These are phyloP conservation scores for Torrubiellomyces zombiae DNA, from an alignment of 2,329 filamentous ascomycete genomes.

Conservation along the genomic window DNA sequence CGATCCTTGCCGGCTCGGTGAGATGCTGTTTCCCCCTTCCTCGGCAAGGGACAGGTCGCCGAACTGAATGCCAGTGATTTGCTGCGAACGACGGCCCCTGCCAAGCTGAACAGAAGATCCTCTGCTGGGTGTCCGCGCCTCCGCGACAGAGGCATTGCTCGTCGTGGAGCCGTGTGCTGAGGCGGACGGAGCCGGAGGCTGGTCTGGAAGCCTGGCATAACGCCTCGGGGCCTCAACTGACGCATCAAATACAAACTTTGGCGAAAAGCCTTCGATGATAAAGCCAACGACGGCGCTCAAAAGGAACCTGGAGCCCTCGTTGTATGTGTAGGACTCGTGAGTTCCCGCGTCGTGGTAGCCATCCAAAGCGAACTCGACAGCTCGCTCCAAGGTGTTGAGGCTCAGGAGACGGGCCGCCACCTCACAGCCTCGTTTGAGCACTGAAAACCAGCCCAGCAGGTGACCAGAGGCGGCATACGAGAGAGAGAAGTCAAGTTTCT, in stretches of 20 bases:
- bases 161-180: no score
- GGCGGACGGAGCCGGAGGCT: slow-evolving; percentile 4
- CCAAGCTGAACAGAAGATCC: slow-evolving; percentile 20
- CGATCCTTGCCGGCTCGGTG: slow-evolving; percentile 11
- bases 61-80: slow-evolving; percentile 50
- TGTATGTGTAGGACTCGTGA: slow-evolving; percentile 30
- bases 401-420: slow-evolving; percentile 39
- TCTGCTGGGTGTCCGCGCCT: slow-evolving; percentile 8
- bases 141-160: no score
- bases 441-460: slow-evolving; percentile 35
- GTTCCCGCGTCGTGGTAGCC: slow-evolving; percentile 17
- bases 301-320: slow-evolving; percentile 35
- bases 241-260: slow-evolving; percentile 41
- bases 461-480: slow-evolving; percentile 49
- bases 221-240: slow-evolving; percentile 17
- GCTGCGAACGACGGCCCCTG: slow-evolving; percentile 25
- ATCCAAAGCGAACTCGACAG: slow-evolving; percentile 40
- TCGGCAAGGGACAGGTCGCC: slow-evolving; percentile 40
- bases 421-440: slow-evolving; percentile 40
- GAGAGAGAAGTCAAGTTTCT: slow-evolving; percentile 38
- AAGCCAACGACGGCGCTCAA: slow-evolving; percentile 40
- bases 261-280: slow-evolving; percentile 41
- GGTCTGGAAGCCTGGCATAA: slow-evolving; percentile 23
- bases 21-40: slow-evolving; percentile 13
- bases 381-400: slow-evolving; percentile 46